Base-by-base conservation (phyloP, 177 flowering plant genomes). In the Vitis hybrid region DNA sequence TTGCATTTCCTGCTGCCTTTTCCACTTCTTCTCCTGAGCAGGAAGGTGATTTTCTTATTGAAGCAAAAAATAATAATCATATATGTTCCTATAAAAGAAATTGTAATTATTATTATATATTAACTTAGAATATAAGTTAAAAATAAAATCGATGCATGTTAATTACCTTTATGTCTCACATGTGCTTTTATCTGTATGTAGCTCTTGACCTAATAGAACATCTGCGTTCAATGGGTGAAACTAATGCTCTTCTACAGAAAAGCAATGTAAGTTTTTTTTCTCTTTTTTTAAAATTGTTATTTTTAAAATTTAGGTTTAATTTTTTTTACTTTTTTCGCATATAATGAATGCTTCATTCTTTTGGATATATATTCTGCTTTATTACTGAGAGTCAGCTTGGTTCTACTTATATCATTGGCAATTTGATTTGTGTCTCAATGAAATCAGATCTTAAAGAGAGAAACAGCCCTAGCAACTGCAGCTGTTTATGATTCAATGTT, bases 221-320 rank as follows among this genome's bases (percentile, higher is more conserved):
- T 83, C 84, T 93, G 65, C 97, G 99, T 49, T 72, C 93, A 60
- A 95, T 93, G 98, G 98, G 98, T 41, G 99, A 95, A 80, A 89
- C 97, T 11, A 95, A 91, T 85, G 94, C 96, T 61, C 91, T 95
- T 69, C 41, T 87, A 18, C 92, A 93, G 49, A 87, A 93, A 75
- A 88, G 73, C 74, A 80, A 73, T 27, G 97, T 87, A 71, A 77
- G 86, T 14, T 46, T 58, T 11, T 20, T 30, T 27, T 54, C 46
- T 50, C 57, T n/a, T 21, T 48, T 14, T 12, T 48, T 12, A 12
- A 59, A 30, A 41, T 18, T 1, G 3, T 65, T 67, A 1, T 70
- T 14, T 48, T 53, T 27, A 27, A 27, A 27, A 27, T 27, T 27
- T 27, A 27, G 30, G 9, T 7, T 4, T 41, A 41, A 41, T 41